Evolutionary conservation across 495 filamentous ascomycete genomes (phyloP).

Genomic region (Niebla homalea): DNA sequence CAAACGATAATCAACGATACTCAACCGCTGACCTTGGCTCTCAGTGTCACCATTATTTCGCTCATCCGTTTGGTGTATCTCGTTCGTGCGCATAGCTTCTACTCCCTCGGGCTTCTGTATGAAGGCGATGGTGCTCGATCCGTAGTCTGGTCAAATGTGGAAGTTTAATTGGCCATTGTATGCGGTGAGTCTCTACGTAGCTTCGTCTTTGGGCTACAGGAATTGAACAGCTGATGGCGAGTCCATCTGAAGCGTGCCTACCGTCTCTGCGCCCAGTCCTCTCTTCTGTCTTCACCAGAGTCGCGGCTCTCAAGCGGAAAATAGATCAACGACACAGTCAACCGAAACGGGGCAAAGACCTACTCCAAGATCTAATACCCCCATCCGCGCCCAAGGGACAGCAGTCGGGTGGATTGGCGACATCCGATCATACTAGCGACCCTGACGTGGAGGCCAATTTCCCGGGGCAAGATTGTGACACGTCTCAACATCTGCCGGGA

Average conservation of each 20-base stretch:
- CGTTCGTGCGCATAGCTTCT: neutral
- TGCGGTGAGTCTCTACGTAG: slow-evolving; percentile 6
- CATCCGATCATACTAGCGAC: too few species aligned
- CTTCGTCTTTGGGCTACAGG: neutral
- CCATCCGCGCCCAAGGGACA: too few species aligned
- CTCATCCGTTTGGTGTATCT: slow-evolving; percentile 1
- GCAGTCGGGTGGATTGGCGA: too few species aligned
- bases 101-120: neutral
- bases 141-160: neutral
- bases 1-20: too few species aligned
- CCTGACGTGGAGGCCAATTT: too few species aligned
- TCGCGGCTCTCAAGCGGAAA: too few species aligned
- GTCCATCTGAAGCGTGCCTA: neutral
- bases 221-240: neutral
- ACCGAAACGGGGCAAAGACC: too few species aligned
- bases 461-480: too few species aligned
- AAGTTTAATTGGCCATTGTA: neutral
- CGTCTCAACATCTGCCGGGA: too few species aligned
- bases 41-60: slow-evolving; percentile 4
- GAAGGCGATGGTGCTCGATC: neutral
- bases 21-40: neutral
- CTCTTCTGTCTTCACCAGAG: neutral
- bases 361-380: too few species aligned
- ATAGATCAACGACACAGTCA: too few species aligned
- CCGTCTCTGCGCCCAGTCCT: neutral